Conservation (phyloP, 208 protist genomes). For the Leishmania arabica region DNA sequence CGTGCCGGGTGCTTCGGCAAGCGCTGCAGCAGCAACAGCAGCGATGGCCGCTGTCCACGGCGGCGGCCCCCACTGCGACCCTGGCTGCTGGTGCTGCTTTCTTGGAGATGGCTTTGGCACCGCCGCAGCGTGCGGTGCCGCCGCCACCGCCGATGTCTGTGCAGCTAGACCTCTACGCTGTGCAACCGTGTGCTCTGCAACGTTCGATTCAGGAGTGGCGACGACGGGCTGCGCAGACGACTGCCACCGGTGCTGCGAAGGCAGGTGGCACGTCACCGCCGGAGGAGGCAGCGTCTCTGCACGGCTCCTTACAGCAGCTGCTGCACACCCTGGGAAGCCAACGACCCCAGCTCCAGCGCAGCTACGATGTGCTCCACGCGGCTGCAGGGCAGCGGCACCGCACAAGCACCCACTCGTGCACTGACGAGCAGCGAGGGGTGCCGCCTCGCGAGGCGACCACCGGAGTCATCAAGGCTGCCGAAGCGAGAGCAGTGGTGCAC, state of each 20-base stretch:
- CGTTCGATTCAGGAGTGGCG: not conserved
- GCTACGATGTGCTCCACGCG: not conserved
- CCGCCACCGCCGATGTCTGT: conserved; percentile 36
- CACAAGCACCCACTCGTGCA: not conserved
- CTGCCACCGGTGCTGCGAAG: not conserved
- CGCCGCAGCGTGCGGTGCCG: conserved; percentile 18
- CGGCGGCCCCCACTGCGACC: not conserved
- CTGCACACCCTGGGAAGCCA: not conserved
- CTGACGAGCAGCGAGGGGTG: not conserved
- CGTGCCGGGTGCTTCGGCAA: conserved; percentile 14
- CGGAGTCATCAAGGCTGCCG: not conserved
- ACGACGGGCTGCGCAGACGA: not conserved
- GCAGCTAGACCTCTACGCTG: conserved; percentile 37
- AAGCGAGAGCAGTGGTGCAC: not conserved
- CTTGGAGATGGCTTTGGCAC: conserved; percentile 15
- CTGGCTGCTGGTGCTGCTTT: conserved; percentile 1
- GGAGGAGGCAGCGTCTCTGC: not conserved
- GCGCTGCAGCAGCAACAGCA: not conserved
- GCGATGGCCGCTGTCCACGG: too few species aligned
- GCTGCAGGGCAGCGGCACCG: conserved; percentile 1
- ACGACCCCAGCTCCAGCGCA: not conserved
- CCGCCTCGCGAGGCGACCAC: conserved; percentile 7
- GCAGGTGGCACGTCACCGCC: not conserved
- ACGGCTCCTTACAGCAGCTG: conserved; percentile 1
- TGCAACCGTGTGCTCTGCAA: conserved; percentile 5